Conservation (phyloP, 1,284 basidiomycete species). For the Ganoderma lucidum region DNA sequence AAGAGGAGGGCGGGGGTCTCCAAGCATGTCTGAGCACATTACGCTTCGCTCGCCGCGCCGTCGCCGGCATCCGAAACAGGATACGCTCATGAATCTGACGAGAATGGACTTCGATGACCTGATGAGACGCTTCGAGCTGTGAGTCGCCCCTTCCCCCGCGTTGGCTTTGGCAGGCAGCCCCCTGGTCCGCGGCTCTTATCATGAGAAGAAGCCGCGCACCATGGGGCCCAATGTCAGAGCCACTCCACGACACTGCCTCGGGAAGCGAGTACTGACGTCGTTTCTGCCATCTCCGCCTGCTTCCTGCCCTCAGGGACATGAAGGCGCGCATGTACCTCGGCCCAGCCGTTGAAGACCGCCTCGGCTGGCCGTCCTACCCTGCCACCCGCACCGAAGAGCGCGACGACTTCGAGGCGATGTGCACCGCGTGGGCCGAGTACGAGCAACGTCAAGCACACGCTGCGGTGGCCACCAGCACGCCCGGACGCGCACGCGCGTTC, state of each 20-base stretch:
- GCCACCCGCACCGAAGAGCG: constrained; percentile 49
- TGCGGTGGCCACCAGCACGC: background rate
- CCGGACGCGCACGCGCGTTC: constrained; percentile 14
- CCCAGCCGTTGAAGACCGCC: constrained; percentile 53
- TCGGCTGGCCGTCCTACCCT: constrained; percentile 53
- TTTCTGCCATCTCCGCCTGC: constrained; percentile 9
- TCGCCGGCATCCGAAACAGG: constrained; percentile 39
- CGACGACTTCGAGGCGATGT: constrained; percentile 61
- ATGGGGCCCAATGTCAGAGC: constrained; percentile 14
- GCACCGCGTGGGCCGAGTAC: constrained; percentile 60
- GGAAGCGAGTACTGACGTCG: constrained; percentile 18
- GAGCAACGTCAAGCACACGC: constrained; percentile 21
- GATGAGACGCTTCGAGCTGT: constrained; percentile 66
- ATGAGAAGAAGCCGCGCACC: background rate
- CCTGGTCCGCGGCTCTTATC: constrained; percentile 18
- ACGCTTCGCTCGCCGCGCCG: constrained; percentile 17
- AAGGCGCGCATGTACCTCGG: constrained; percentile 59
- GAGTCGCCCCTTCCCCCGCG: constrained; percentile 39
- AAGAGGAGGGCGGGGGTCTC: background rate
- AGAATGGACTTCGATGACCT: constrained; percentile 66
- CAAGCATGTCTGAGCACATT: constrained; percentile 10
- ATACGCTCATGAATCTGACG: constrained; percentile 55
- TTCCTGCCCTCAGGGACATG: constrained; percentile 61
- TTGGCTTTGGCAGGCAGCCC: constrained; percentile 15
- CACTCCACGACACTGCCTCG: constrained; percentile 7